Base-by-base conservation (phyloP, 2,329 filamentous ascomycete species). In the Decorospora gaudefroyi region DNA sequence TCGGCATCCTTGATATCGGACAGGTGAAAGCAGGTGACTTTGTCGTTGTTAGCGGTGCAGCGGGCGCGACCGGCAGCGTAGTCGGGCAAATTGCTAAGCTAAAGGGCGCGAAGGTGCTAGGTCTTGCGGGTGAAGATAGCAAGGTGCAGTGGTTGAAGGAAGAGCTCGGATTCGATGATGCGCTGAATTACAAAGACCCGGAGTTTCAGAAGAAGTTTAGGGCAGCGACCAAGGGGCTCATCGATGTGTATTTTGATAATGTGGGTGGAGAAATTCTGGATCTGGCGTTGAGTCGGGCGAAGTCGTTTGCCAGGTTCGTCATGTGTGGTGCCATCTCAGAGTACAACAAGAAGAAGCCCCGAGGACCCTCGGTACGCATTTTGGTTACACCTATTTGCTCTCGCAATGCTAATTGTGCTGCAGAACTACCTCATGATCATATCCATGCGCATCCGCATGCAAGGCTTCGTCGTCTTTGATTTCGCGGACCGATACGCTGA, bases 61-160 rank as follows among this genome's bases (percentile, higher is more conserved):
- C 88, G 0, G 88, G 88, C 2, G 88, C 87, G 0, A 91, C 88
- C 0, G 88, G 88, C 1, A 86, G 80, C 61, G 81, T 91, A 1
- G 87, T 82, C 0, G 87, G 86, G 0, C 88, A 92, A 71, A 88
- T 91, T 55, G 86, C 86, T 12, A 90, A 88, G 74, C 72, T 89
- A 39, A 82, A 83, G 68, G 87, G 75, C 1, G 75, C 70, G 46
- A 72, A 59, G 45, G 76, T 81, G 3, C 62, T 80, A 15, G 78
- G 78, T 3, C 74, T 81, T 45, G 75, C 78, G 0, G 77, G 78
- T 1, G 72, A 71, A 3, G 76, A 79, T 36, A 76, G 74, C 18
- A 81, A 81, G 61, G 79, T 79, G 46, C 57, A 64, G 19, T 78
- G 76, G 73, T 67, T 90, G 50, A 76, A 80, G 18, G 72, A 76